Percentiles rank a stretch among this genome's conserved stretches.
Conservation (phyloP, 495 filamentous ascomycete genomes). For the Halenospora varia region DNA sequence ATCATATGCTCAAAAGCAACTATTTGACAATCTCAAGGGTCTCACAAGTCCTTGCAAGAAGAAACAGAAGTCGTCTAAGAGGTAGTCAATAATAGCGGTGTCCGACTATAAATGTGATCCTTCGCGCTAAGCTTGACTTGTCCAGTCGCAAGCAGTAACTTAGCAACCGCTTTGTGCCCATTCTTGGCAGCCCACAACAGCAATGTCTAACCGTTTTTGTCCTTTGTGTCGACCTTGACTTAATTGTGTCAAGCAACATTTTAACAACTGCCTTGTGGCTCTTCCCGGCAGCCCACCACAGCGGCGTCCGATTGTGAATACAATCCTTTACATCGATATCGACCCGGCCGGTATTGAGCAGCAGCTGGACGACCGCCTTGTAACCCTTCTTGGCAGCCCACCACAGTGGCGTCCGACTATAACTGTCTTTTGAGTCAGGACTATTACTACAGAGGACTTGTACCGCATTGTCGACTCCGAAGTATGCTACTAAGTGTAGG, state of each 20-base stretch:
- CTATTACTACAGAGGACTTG: not conserved
- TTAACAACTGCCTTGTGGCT: not conserved
- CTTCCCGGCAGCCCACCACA: not conserved
- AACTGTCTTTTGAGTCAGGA: not conserved
- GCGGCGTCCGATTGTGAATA: not conserved
- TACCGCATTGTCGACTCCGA: constrained; percentile 9
- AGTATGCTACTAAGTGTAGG: constrained; percentile 15
- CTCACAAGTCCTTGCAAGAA: constrained; percentile 34
- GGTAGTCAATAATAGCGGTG: too few species aligned
- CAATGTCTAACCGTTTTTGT: not conserved
- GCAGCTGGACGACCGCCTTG: not conserved
- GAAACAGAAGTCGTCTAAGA: constrained; percentile 76
- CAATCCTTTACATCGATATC: not conserved
- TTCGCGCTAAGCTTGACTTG: too few species aligned
- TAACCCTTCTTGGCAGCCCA: not conserved
- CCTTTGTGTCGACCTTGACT: not conserved
- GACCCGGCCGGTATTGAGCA: not conserved
- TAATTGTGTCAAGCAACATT: not conserved
- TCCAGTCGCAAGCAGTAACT: too few species aligned
- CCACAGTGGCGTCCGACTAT: not conserved
- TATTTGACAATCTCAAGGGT: not conserved
- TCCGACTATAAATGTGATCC: too few species aligned
- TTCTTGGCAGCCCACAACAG: constrained; percentile 28
- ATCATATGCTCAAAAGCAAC: not conserved
- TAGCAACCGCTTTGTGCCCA: constrained; percentile 13